Evolutionary conservation across 257 asterid species (phyloP).

Genomic region (Solanum virginianum): DNA sequence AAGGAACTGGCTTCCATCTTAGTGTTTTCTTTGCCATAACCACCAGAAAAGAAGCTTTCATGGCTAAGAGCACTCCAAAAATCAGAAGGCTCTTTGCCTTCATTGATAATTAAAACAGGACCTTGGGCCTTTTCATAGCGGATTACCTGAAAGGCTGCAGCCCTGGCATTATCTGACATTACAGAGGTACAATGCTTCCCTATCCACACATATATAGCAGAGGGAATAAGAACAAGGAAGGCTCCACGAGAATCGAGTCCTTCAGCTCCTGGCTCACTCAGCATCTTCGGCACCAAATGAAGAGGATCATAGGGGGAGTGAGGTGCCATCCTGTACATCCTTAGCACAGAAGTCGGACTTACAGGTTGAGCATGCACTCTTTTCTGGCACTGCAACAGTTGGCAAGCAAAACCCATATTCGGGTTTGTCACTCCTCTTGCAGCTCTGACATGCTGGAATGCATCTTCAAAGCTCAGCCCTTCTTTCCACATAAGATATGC

Average conservation of each 20-base stretch:
- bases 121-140: conserved; percentile 68
- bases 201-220: conserved; percentile 64
- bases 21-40: conserved; percentile 1
- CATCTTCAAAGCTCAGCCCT: conserved; percentile 70
- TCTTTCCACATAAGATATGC: conserved; percentile 97
- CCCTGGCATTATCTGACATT: conserved; percentile 60
- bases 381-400: conserved; percentile 52
- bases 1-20: conserved; percentile 4
- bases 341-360: conserved; percentile 64
- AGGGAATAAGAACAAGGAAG: conserved; percentile 69
- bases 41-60: background rate
- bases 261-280: conserved; percentile 27
- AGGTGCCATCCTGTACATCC: conserved; percentile 81
- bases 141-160: conserved; percentile 71
- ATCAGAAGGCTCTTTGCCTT: conserved; percentile 64
- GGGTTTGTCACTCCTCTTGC: conserved; percentile 92
- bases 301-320: conserved; percentile 93
- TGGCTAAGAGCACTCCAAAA: conserved; percentile 60
- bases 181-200: conserved; percentile 50
- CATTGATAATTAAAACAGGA: conserved; percentile 41
- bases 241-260: conserved; percentile 89
- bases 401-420: conserved; percentile 87
- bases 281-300: conserved; percentile 42
- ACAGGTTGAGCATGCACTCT: conserved; percentile 88
- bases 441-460: conserved; percentile 67